Base-by-base conservation (phyloP, 768 basidiomycete species). In the Saitozyma sp. region DNA sequence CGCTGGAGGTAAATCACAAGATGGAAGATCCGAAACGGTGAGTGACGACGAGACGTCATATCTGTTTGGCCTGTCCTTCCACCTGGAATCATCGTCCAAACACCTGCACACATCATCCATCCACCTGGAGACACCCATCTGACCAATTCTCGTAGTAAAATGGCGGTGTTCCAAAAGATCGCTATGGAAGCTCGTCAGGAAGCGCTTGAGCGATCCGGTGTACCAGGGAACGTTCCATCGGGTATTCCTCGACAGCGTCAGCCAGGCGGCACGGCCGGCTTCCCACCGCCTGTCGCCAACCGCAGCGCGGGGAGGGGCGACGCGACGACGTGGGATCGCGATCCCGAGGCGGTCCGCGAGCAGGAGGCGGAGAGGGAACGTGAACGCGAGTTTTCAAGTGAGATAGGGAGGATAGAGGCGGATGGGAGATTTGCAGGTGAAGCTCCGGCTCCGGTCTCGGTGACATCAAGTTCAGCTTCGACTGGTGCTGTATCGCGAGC, bases 21-120 rank as follows among this genome's bases (percentile, higher is more conserved):
- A 74, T 74, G 73, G 54, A 56, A 38, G 68, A 74, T 64, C 59
- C 68, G 19, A 58, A 65, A 41, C 51, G 68, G 68, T 71, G 40
- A 63, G 70, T 67, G 29, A 29, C 29, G 29, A 29, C 29, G 29
- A 29, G 29, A 29, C 29, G 29, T 2, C 29, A 5, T 29, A 29
- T 29, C 29, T 29, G 29, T 29, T 29, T n/a, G n/a, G n/a, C n/a
- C n/a, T n/a, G n/a, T 29, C 29, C 29, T 2, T 29, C 8, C 19
- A 11, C 17, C 40, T n/a, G 50, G 20, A 43, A n/a, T 3, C 29
- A 14, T 20, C 6, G 4, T 40, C 58, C 48, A 42, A 2, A 2
- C 43, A 10, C 50, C 29, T 50, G 7, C 3, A 9, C 1, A 29
- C 42, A 19, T 13, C 3, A 16, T 13, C 38, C 8, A n/a, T 54